A percentile compares a stretch with the other conserved stretches of the same genome.
phyloP scores from a whole-genome alignment of 1,139 yeast genomes.

The Blastobotrys persicus region DNA sequence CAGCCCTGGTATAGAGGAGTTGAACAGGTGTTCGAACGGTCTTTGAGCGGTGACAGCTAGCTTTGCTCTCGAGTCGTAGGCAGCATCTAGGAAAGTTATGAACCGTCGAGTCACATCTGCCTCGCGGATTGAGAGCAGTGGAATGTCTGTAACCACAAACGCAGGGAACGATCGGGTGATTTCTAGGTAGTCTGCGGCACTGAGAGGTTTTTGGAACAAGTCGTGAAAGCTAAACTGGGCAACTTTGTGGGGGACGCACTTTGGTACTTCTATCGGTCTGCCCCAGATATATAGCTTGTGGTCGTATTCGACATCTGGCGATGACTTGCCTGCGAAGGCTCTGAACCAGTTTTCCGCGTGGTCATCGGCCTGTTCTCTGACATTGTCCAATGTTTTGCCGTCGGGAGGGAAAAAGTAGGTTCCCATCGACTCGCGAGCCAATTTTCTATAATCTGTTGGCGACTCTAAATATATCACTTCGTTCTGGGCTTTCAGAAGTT shows the following conservation, averaged over 20 bases:
- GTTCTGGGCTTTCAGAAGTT: slow-evolving; percentile 67
- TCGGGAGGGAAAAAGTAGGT: slow-evolving; percentile 70
- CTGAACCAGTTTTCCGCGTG: slow-evolving; percentile 78
- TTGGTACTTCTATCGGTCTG: slow-evolving; percentile 70
- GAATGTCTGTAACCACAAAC: slow-evolving; percentile 87
- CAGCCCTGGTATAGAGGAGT: slow-evolving; percentile 49
- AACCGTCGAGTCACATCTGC: slow-evolving; percentile 86
- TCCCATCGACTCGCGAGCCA: slow-evolving; percentile 77
- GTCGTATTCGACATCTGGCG: slow-evolving; percentile 35
- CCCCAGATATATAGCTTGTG: slow-evolving; percentile 78
- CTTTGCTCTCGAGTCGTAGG: slow-evolving; percentile 84
- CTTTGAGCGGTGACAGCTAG: slow-evolving; percentile 88
- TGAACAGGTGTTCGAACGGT: slow-evolving; percentile 79
- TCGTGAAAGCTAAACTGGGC: slow-evolving; percentile 87
- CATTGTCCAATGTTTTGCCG: slow-evolving; percentile 45
- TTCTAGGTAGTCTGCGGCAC: slow-evolving; percentile 94
- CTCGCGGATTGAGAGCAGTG: slow-evolving; percentile 70
- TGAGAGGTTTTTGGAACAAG: slow-evolving; percentile 79
- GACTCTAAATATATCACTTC: slow-evolving; percentile 79
- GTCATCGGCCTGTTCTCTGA: slow-evolving; percentile 50
- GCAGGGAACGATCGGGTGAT: slow-evolving; percentile 75
- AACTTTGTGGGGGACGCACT: slow-evolving; percentile 70
- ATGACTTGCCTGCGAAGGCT: slow-evolving; percentile 62
- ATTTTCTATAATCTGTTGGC: slow-evolving; percentile 89
- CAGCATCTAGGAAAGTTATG: slow-evolving; percentile 91